A percentile compares a stretch with the other conserved stretches of the same genome.
These are phyloP conservation scores for Mycosphaerella sp. DNA, from an alignment of 2,329 filamentous ascomycete genomes.

Conservation along the genomic window DNA sequence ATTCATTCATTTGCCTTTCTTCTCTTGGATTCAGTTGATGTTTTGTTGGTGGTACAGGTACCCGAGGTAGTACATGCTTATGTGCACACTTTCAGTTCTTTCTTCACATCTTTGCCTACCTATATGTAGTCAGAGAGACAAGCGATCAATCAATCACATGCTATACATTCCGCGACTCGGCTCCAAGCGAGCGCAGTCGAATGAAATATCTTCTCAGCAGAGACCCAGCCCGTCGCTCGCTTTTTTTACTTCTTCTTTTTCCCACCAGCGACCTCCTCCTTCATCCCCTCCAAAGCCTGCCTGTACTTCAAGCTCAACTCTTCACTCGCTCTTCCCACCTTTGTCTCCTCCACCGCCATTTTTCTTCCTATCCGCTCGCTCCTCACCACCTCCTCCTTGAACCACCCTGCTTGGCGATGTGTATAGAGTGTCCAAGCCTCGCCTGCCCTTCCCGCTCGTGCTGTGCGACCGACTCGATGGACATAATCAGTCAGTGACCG, in stretches of 20 bases:
- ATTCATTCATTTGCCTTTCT: no score
- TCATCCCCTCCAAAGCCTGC: slow-evolving; percentile 55
- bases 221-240: no score
- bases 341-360: slow-evolving; percentile 40
- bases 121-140: no score
- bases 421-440: slow-evolving; percentile 81
- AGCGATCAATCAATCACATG: no score
- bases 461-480: slow-evolving; percentile 86
- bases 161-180: no score
- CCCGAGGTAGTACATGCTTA: no score
- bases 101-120: no score
- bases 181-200: no score
- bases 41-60: no score
- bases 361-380: slow-evolving; percentile 46
- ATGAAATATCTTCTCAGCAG: no score
- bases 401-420: slow-evolving; percentile 81
- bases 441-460: slow-evolving; percentile 68
- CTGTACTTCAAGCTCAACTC: slow-evolving; percentile 40
- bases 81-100: no score
- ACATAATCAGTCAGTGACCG: slow-evolving; percentile 75
- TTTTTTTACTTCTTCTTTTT: not conserved
- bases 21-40: no score
- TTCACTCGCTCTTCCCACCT: slow-evolving; percentile 19
- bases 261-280: slow-evolving; percentile 48
- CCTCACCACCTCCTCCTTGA: slow-evolving; percentile 73